Evolutionary conservation across 306 rosid genomes (phyloP).

Genomic region (Casuarina equisetifolia): DNA sequence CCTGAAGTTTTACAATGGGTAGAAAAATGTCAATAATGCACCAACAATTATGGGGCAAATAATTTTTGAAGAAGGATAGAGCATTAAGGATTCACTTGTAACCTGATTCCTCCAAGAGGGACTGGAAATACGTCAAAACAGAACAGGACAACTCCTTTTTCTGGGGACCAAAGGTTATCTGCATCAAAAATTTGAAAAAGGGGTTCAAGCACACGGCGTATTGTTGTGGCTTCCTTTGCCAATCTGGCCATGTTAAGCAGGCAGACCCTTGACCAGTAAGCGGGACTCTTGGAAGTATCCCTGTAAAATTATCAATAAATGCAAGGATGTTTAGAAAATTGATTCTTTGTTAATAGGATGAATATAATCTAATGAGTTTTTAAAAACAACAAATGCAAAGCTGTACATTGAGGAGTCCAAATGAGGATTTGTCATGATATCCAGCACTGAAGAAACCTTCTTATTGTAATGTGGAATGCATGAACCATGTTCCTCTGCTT

Average conservation of each 20-base stretch:
- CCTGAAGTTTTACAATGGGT: slow-evolving; percentile 52
- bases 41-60: background rate
- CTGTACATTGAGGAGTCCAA: slow-evolving; percentile 43
- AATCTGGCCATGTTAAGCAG: slow-evolving; percentile 70
- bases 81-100: slow-evolving; percentile 24
- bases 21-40: slow-evolving; percentile 8
- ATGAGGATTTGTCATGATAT: slow-evolving; percentile 38
- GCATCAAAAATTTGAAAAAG: slow-evolving; percentile 78
- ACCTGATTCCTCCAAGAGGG: slow-evolving; percentile 88
- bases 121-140: slow-evolving; percentile 68
- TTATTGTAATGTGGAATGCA: slow-evolving; percentile 40
- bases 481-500: slow-evolving; percentile 18
- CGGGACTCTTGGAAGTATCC: slow-evolving; percentile 62
- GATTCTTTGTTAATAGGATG: slow-evolving; percentile 24
- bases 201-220: slow-evolving; percentile 87
- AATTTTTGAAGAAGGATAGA: background rate
- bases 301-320: slow-evolving; percentile 44
- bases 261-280: slow-evolving; percentile 91
- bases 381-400: slow-evolving; percentile 16
- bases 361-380: slow-evolving; percentile 2
- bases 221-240: slow-evolving; percentile 80
- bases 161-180: slow-evolving; percentile 78
- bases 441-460: slow-evolving; percentile 44
- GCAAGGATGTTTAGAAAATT: slow-evolving; percentile 21
- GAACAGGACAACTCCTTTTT: slow-evolving; percentile 65